phyloP scores from a whole-genome alignment of 2,329 filamentous ascomycete genomes.

The Paecilomyces dactylethromorphus region DNA sequence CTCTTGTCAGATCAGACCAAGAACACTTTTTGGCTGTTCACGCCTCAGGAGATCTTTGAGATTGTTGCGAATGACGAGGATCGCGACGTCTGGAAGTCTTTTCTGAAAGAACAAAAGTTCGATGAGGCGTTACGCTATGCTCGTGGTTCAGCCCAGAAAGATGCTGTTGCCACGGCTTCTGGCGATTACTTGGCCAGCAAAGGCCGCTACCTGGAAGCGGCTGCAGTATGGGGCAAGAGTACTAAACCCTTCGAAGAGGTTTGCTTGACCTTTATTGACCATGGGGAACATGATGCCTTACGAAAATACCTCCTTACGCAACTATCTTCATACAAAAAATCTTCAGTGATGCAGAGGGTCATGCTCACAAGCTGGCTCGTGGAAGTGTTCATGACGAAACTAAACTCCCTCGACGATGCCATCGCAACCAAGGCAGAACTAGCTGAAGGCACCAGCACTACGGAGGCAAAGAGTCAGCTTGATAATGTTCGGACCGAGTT shows the following conservation, averaged over 20 bases:
- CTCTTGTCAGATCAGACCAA: constrained; percentile 86
- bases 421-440: constrained; percentile 84
- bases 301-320: constrained; percentile 85
- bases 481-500: constrained; percentile 68
- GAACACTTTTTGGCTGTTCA: constrained; percentile 97
- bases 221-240: constrained; percentile 85
- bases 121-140: constrained; percentile 83
- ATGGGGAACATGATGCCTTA: constrained; percentile 81
- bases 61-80: constrained; percentile 86
- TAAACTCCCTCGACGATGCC: constrained; percentile 89
- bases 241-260: constrained; percentile 97
- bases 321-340: constrained; percentile 72
- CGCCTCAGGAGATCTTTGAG: constrained; percentile 83
- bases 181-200: constrained; percentile 81
- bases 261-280: constrained; percentile 82
- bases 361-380: constrained; percentile 96
- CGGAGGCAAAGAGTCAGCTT: constrained; percentile 63
- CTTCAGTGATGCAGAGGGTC: constrained; percentile 80
- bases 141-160: constrained; percentile 71
- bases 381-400: constrained; percentile 94
- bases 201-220: constrained; percentile 78
- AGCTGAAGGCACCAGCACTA: constrained; percentile 62
- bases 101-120: constrained; percentile 80
- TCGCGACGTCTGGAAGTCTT: constrained; percentile 88
- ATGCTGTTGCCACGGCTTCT: constrained; percentile 84